Conservation (phyloP, 148 eudicot genomes). For the Dysphania ambrosioides region DNA sequence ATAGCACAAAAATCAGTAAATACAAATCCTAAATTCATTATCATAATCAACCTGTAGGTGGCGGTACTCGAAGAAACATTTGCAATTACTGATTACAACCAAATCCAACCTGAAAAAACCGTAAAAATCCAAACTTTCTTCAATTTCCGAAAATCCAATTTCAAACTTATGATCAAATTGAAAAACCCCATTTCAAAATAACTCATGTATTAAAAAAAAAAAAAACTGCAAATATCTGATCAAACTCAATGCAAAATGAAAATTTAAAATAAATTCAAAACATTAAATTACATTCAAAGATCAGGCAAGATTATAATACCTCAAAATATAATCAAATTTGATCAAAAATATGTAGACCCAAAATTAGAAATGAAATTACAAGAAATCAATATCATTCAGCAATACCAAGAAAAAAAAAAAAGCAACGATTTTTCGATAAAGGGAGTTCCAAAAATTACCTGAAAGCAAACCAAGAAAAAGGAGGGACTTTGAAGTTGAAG, state of each 20-base stretch:
- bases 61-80: constrained; percentile 34
- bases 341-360: neutral
- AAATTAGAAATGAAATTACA: neutral
- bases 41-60: constrained; percentile 28
- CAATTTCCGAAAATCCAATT: constrained; percentile 5
- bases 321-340: neutral
- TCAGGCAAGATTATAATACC: neutral
- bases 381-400: neutral
- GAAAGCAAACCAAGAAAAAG: constrained; percentile 4
- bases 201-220: neutral
- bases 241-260: neutral
- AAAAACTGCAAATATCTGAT: neutral
- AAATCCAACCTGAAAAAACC: constrained; percentile 32
- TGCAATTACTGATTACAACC: constrained; percentile 24
- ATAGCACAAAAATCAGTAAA: constrained; percentile 18
- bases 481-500: neutral
- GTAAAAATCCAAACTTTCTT: neutral
- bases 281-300: neutral
- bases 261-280: neutral
- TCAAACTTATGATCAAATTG: neutral
- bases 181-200: neutral
- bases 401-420: neutral
- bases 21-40: constrained; percentile 24
- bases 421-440: constrained; percentile 3
- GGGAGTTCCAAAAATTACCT: constrained; percentile 23